A percentile compares a stretch with the other conserved stretches of the same genome.
Conservation (phyloP, 1,139 yeast genomes). For the Ogataea hybrid region DNA sequence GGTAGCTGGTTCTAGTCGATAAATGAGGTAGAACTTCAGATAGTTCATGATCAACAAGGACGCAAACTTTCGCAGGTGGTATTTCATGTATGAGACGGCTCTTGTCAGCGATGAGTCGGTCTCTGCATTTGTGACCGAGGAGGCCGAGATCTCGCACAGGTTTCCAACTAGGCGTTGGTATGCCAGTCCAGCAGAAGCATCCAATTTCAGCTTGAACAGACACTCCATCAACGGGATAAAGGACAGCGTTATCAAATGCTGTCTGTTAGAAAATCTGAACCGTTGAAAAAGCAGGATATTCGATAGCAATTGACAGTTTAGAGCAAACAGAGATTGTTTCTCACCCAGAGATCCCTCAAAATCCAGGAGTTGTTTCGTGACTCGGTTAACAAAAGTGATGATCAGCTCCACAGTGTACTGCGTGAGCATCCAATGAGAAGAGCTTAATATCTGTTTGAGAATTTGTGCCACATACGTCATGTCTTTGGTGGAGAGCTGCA, state of each 20-base stretch:
- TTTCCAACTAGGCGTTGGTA: conserved; percentile 61
- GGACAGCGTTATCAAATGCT: conserved; percentile 57
- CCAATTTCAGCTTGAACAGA: conserved; percentile 34
- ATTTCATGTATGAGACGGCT: conserved; percentile 55
- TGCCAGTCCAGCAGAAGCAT: conserved; percentile 40
- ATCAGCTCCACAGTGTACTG: conserved; percentile 65
- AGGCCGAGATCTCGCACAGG: conserved; percentile 65
- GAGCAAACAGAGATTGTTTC: conserved; percentile 33
- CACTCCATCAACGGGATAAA: conserved; percentile 49
- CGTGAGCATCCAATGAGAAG: conserved; percentile 57
- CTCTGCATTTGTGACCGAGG: conserved; percentile 21
- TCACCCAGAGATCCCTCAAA: conserved; percentile 24
- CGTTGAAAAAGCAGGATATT: conserved; percentile 65
- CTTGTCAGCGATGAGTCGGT: conserved; percentile 29
- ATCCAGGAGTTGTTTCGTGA: not conserved
- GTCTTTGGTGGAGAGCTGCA: not conserved
- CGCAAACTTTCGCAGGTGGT: conserved; percentile 59
- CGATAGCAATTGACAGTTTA: conserved; percentile 38
- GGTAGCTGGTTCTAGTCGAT: conserved; percentile 45
- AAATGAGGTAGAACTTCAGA: conserved; percentile 49
- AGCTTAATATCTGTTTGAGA: conserved; percentile 43
- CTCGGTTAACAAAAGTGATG: conserved; percentile 36
- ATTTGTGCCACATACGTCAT: not conserved
- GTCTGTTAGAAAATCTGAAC: conserved; percentile 65
- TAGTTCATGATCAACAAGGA: conserved; percentile 61